Evolutionary conservation across 306 rosid genomes (phyloP).

Genomic region (Fragaria vesca): DNA sequence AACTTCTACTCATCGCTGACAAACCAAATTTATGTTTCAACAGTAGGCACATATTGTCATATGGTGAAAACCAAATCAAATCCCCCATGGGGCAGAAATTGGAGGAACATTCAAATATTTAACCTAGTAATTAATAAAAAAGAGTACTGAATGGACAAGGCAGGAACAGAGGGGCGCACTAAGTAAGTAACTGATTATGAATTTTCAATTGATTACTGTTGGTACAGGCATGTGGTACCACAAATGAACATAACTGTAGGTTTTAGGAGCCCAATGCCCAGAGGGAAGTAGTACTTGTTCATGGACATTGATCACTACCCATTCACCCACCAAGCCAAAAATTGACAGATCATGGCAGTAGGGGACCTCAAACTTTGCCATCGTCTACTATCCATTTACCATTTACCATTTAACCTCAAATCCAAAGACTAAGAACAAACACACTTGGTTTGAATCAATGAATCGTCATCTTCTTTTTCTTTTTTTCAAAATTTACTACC

Average conservation of each 20-base stretch:
- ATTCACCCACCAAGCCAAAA: slow-evolving; percentile 18
- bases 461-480: too few relatives aligned
- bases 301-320: slow-evolving; percentile 13
- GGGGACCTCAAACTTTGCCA: slow-evolving; percentile 23
- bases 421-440: not conserved
- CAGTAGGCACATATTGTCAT: not conserved
- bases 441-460: not conserved
- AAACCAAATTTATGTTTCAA: not conserved
- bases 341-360: slow-evolving; percentile 24
- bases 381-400: not conserved
- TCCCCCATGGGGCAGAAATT: not conserved
- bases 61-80: slow-evolving; percentile 1
- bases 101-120: too few relatives aligned
- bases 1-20: not conserved
- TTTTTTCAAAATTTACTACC: not conserved
- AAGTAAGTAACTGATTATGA: not conserved
- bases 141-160: too few relatives aligned
- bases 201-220: slow-evolving; percentile 7
- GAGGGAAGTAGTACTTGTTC: slow-evolving; percentile 17
- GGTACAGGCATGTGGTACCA: slow-evolving; percentile 23
- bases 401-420: not conserved
- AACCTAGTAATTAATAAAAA: too few relatives aligned
- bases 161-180: not conserved
- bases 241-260: slow-evolving; percentile 9
- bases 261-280: slow-evolving; percentile 16